Base-by-base conservation (phyloP, 306 rosid genomes). In the Cicer judaicum region DNA sequence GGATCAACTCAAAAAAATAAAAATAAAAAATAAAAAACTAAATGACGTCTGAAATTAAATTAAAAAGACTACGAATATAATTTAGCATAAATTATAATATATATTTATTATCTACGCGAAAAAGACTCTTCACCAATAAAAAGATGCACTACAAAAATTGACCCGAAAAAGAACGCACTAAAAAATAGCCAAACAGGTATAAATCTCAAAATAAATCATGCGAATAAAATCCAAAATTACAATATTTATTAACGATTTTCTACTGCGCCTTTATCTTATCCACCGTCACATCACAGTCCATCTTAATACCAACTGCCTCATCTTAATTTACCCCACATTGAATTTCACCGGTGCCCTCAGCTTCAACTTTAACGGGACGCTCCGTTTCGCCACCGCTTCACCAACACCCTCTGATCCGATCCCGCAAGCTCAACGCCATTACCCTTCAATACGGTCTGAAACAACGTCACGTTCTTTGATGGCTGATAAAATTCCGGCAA, bases 401-500 rank as follows among this genome's bases (percentile, higher is more conserved):
- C 9, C 41, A 92, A 8, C 57, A 84, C 84, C 2, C 16, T 72
- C 19, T 2, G 69, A 12, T 59, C 84, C 2, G 75, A 55, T 2
- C 70, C 56, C 78, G 77, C 61, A 9, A 90, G 62, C 68, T 75
- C 73, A 7, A 90, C 74, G 21, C 76, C 69, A 2, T 78, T 47
- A 3, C 94, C 92, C 18, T 12, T 87, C 6, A 88, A 43, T 87
- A 60, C 84, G 68, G 85, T 84, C 34, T 29, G 34, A 3, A 92
- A 62, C 67, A 77, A 85, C 66, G 92, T 90, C 15, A 84, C 84
- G 68, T 90, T 92, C 11, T 87, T 87, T 0, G 84, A 2, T 76
- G 96, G 90, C 89, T 92, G 93, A 50, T 88, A 88, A 68, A 92
- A 87, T 62, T 65, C 78, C 50, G 98, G 94, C 70, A 82, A 44